phyloP scores from a whole-genome alignment of 176 grass and related monocot species.

The Triticum monococcum region DNA sequence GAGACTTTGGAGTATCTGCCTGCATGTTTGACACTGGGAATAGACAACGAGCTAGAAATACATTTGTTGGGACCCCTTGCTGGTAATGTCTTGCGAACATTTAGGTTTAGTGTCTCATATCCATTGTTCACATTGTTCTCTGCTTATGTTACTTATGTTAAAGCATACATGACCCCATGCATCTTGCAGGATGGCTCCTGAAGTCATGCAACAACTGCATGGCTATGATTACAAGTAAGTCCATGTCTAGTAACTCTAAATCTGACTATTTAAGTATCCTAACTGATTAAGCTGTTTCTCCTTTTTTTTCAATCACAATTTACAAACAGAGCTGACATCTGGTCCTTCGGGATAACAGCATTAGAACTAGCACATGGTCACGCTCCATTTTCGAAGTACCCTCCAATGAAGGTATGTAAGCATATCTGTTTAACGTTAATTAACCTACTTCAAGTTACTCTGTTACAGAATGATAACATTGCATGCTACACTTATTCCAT shows the following conservation, averaged over 20 bases:
- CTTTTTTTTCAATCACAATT: conserved; percentile 11
- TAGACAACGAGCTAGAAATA: conserved; percentile 89
- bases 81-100: conserved; percentile 52
- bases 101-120: conserved; percentile 15
- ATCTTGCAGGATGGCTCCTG: conserved; percentile 92
- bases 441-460: background rate
- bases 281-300: conserved; percentile 16
- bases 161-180: conserved; percentile 28
- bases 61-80: conserved; percentile 97
- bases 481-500: conserved; percentile 12
- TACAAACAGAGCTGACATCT: conserved; percentile 87
- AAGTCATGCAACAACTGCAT: conserved; percentile 99
- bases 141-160: conserved; percentile 26
- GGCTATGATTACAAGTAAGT: conserved; percentile 99
- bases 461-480: conserved; percentile 12
- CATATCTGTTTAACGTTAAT: conserved; percentile 24
- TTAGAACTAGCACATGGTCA: conserved; percentile 96
- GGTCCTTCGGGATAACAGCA: conserved; percentile 98
- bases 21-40: conserved; percentile 99
- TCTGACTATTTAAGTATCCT: conserved; percentile 16
- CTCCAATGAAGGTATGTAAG: conserved; percentile 80
- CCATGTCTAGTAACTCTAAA: conserved; percentile 24
- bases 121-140: conserved; percentile 9
- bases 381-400: conserved; percentile 97
- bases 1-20: conserved; percentile 91